These are phyloP conservation scores for Russula abietina DNA, from an alignment of 768 basidiomycete species.

Conservation along the genomic window DNA sequence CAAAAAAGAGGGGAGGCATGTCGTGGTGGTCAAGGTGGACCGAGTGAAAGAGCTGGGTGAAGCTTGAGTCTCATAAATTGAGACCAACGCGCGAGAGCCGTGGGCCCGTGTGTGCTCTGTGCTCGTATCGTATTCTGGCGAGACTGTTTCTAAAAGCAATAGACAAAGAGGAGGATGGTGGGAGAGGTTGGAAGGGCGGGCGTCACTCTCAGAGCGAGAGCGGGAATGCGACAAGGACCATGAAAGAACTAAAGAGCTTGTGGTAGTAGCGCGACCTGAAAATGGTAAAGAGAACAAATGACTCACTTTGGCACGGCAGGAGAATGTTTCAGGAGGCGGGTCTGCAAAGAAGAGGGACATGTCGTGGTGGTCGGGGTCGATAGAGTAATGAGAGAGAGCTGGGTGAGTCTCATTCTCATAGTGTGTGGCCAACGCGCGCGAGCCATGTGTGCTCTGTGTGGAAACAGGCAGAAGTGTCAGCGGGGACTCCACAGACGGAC, in stretches of 20 bases:
- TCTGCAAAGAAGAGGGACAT: constrained; percentile 21
- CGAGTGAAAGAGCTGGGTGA: no score
- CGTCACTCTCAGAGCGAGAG: constrained; percentile 37
- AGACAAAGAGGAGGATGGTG: no score
- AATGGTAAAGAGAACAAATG: neutral
- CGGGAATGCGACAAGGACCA: constrained; percentile 53
- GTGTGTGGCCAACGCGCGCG: constrained; percentile 23
- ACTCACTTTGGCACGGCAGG: constrained; percentile 23
- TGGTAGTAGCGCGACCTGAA: neutral
- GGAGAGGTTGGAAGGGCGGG: no score
- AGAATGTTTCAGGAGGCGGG: constrained; percentile 2
- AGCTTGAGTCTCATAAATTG: no score
- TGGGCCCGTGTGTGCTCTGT: no score
- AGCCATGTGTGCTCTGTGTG: constrained; percentile 26
- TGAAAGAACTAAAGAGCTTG: constrained; percentile 53
- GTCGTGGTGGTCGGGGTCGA: constrained; percentile 24
- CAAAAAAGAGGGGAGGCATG: no score
- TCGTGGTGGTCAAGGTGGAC: no score
- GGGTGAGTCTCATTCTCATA: constrained; percentile 24
- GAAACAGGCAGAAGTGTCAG: constrained; percentile 5
- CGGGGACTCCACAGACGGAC: constrained; percentile 1
- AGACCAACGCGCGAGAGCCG: no score
- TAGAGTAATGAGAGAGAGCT: constrained; percentile 10
- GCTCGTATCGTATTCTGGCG: no score
- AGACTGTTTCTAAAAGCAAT: no score